phyloP scores from a whole-genome alignment of 1,284 basidiomycete genomes.

The Ceratobasidium sp. region DNA sequence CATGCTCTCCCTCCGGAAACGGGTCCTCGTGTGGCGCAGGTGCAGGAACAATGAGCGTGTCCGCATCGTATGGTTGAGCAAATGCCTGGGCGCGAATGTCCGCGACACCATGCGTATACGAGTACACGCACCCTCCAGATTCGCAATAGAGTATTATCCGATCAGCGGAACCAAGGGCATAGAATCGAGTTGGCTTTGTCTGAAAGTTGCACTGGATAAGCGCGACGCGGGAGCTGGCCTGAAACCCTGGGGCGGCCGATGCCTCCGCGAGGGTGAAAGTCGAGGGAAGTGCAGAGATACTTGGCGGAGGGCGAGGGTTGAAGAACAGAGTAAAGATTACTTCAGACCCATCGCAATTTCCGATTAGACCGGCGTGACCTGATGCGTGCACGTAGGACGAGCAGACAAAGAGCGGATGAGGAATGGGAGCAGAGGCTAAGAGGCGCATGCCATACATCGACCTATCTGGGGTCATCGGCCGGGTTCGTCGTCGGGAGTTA shows the following conservation, averaged over 20 bases:
- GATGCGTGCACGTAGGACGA: conserved; percentile 38
- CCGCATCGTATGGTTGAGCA: conserved; percentile 14
- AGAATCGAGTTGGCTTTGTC: conserved; percentile 39
- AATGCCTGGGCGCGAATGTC: conserved; percentile 20
- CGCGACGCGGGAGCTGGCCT: conserved; percentile 27
- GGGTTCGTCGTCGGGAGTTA: conserved; percentile 17
- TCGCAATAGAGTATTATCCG: conserved; percentile 40
- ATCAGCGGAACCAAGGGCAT: conserved; percentile 41
- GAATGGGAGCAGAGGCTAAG: conserved; percentile 28
- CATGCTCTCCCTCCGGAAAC: conserved; percentile 16
- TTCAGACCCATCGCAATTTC: conserved; percentile 15
- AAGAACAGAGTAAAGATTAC: conserved; percentile 39
- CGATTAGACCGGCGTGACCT: conserved; percentile 37
- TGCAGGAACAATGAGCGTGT: conserved; percentile 15
- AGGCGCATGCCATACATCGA: conserved; percentile 36
- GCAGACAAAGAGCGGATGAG: conserved; percentile 34
- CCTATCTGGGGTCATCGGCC: conserved; percentile 23
- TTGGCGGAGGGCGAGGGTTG: conserved; percentile 38
- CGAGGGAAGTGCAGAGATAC: neutral
- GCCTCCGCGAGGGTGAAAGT: conserved; percentile 28
- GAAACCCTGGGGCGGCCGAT: neutral
- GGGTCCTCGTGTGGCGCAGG: conserved; percentile 37
- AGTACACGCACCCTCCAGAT: conserved; percentile 38
- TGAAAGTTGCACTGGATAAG: conserved; percentile 33
- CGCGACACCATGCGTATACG: conserved; percentile 24